Base-by-base conservation (phyloP, 306 rosid species). In the Bauhinia variegata region DNA sequence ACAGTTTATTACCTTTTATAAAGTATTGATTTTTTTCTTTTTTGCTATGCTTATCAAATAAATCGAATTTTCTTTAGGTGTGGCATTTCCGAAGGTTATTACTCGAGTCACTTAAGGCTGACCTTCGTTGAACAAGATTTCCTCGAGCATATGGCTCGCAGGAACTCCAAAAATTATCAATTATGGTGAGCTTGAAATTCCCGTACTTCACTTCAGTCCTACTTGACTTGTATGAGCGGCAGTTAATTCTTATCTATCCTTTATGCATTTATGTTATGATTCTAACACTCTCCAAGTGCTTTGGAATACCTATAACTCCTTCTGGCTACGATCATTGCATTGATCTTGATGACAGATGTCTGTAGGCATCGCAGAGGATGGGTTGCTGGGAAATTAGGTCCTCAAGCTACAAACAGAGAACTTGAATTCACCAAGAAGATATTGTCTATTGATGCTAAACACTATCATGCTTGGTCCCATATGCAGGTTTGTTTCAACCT, bases 381-480 rank as follows among this genome's bases (percentile, higher is more conserved):
- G 98, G 86, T 87, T 61, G 98, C 96, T 73, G 91, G 83, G 81
- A 89, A 83, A 58, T 75, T 93, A 77, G 98, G 97, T 64, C 64
- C 70, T 57, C 76, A 72, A 67, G 91, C 89, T 51, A 65, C 83
- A 74, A 74, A 36, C 37, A 44, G 37, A 72, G 98, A 93, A 63
- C 91, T 88, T 70, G 82, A 81, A 60, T 89, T 89, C 84, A 93
- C 98, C 67, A 79, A 78, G 77, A 86, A 73, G 81, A 78, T 93
- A 63, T 70, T 93, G 41, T 83, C 92, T 5, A 7, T 66, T 55
- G 98, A 93, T 14, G 89, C 97, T 56, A 93, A 93, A 82, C 84
- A 93, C 69, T 93, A 88, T 74, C 97, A 89, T 69, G 95, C 97
- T 13, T 93, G 98, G 98, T 93, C 98, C 53, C 98, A 93, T 73